Conservation (phyloP, 768 basidiomycete species). For the Mycena rosella region DNA sequence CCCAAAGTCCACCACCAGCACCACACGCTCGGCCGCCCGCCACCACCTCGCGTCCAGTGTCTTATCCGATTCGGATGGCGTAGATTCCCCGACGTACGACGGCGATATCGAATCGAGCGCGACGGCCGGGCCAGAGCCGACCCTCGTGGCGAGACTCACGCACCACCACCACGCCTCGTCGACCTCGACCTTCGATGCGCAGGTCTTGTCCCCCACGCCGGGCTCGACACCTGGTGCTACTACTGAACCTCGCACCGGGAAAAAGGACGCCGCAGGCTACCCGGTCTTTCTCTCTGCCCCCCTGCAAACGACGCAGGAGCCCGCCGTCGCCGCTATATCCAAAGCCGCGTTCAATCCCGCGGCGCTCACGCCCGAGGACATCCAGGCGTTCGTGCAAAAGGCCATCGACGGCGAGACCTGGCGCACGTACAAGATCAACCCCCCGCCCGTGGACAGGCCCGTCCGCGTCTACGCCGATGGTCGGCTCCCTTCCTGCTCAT, state of each 20-base stretch:
- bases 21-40: constrained; percentile 41
- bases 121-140: constrained; percentile 65
- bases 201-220: constrained; percentile 38
- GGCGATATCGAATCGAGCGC: constrained; percentile 89
- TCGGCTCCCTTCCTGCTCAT: constrained; percentile 40
- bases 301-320: constrained; percentile 45
- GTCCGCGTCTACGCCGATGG: constrained; percentile 96
- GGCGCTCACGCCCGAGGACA: constrained; percentile 78
- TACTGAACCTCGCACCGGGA: constrained; percentile 1
- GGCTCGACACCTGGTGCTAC: constrained; percentile 18
- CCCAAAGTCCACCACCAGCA: constrained; percentile 45
- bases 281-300: constrained; percentile 29
- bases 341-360: constrained; percentile 71
- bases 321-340: constrained; percentile 54
- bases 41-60: constrained; percentile 69
- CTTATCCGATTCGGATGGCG: constrained; percentile 78
- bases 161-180: constrained; percentile 57
- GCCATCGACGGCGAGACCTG: constrained; percentile 80
- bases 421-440: constrained; percentile 85
- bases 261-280: constrained; percentile 27
- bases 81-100: constrained; percentile 91
- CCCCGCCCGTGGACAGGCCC: constrained; percentile 84
- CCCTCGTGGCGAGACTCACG: constrained; percentile 40
- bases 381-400: constrained; percentile 79
- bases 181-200: constrained; percentile 65